Percentiles rank a stretch among this genome's conserved stretches.
Conservation (phyloP, 1,139 yeast genomes). For the Yamadazyma membranifaciens region DNA sequence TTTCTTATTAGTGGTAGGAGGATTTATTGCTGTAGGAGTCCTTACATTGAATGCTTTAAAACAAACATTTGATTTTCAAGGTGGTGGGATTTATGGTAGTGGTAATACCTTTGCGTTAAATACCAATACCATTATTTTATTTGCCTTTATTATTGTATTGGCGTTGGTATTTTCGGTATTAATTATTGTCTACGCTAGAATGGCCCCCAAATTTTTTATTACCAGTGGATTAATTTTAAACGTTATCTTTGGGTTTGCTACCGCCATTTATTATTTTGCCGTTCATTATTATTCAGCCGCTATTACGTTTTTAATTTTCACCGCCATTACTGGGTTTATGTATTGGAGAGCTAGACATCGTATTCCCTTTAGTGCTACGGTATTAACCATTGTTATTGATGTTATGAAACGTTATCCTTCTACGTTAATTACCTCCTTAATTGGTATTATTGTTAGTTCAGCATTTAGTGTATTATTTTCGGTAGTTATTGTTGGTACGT, state of each 20-base stretch:
- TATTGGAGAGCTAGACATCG: constrained; percentile 73
- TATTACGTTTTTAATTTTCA: constrained; percentile 65
- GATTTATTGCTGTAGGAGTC: constrained; percentile 71
- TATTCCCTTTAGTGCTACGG: constrained; percentile 72
- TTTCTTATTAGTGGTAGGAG: constrained; percentile 60
- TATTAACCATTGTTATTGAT: constrained; percentile 69
- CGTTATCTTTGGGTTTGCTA: constrained; percentile 67
- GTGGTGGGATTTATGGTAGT: constrained; percentile 63
- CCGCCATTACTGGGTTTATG: constrained; percentile 63
- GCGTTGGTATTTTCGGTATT: constrained; percentile 58
- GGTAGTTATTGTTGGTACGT: constrained; percentile 68
- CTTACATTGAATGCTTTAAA: constrained; percentile 66
- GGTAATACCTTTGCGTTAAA: constrained; percentile 56
- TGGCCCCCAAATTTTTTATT: constrained; percentile 68
- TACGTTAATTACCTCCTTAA: constrained; percentile 57
- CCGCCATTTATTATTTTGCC: constrained; percentile 70
- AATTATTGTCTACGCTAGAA: constrained; percentile 60
- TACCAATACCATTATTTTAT: constrained; percentile 70
- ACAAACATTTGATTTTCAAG: constrained; percentile 51
- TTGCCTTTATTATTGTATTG: constrained; percentile 64
- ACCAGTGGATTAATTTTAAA: constrained; percentile 67
- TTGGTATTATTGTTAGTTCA: constrained; percentile 66
- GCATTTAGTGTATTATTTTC: constrained; percentile 67
- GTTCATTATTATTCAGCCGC: constrained; percentile 74
- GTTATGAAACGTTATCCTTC: constrained; percentile 74